Percentiles rank a stretch among this genome's conserved stretches.
Evolutionary conservation across 305 asterid species (phyloP).

Genomic region (Fraxinus paxiana): DNA sequence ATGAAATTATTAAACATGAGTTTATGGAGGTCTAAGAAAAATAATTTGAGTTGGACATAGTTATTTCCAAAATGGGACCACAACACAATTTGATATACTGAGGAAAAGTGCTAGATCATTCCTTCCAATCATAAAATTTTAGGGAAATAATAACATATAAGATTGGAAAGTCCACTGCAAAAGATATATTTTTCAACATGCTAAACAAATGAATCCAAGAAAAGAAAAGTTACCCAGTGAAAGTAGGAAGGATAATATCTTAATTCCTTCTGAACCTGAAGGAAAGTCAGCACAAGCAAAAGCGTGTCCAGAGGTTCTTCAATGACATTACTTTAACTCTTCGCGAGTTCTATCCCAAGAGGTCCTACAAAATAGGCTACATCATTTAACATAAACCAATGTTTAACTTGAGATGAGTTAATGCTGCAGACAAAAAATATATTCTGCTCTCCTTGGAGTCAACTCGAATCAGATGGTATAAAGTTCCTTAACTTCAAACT

Average conservation of each 20-base stretch:
- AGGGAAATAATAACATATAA: background rate
- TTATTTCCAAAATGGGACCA: background rate
- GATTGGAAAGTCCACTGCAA: background rate
- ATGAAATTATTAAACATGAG: background rate
- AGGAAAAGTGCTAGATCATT: background rate
- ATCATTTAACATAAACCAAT: background rate
- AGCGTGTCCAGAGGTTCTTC: background rate
- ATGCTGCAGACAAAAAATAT: background rate
- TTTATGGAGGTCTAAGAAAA: background rate
- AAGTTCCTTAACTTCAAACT: background rate
- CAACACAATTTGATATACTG: background rate
- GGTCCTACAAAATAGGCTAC: background rate
- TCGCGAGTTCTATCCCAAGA: background rate
- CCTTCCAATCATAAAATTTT: background rate
- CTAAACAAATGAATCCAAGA: background rate
- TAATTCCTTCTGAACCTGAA: background rate
- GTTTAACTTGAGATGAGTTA: background rate
- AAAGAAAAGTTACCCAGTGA: background rate
- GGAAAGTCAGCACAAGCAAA: background rate
- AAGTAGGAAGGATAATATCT: background rate
- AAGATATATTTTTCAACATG: background rate
- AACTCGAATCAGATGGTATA: background rate
- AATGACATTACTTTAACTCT: background rate
- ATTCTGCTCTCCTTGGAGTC: background rate
- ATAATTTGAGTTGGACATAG: background rate